Base-by-base conservation (phyloP, 163 green algal species). In the Scenedesmus sp. region DNA sequence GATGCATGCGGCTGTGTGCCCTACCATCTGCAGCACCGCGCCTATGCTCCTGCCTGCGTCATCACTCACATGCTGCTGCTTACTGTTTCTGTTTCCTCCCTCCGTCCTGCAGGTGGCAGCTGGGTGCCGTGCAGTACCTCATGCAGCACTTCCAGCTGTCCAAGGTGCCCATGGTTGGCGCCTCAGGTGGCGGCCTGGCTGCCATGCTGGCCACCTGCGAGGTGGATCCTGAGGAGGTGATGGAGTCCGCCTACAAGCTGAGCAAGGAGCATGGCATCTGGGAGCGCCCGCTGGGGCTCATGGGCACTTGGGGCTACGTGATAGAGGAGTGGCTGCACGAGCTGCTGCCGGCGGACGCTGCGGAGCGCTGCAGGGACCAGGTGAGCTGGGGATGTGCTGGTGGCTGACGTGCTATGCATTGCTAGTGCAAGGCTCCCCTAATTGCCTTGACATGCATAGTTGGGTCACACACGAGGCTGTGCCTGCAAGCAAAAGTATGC, bases 321-420 rank as follows among this genome's bases (percentile, higher is more conserved):
- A 94, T 96, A 26, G 94, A 96, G 92, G 70, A 92, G 87, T 97
- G 95, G 95, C 88, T 97, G 76, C 91, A 97, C 86, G 93, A 96
- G 20, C 91, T 97, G 90, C 92, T 97, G 67, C 95, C 95, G 1
- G 91, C 59, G 20, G 93, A 97, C 88, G 95, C 95, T 3, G 93
- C 93, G 59, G 94, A 96, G 90, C 91, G 93, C 12, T 97, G 95
- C 94, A 92, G 86, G 34, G 87, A 62, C n/a, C 74, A 90, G 59
- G 60, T 81, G 20, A 15, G 70, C 67, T 52, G 70, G 23, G 70
- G 18, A 16, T 23, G 70, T 52, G 20, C 70, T 3, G 70, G 2
- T 2, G 70, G 5, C 23, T 52, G 70, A 5, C 6, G 6, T 76
- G 66, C 7, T 52, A 5, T 79, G 70, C 3, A 12, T 23, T 79